Evolutionary conservation across 2,329 filamentous ascomycete genomes (phyloP), one percentile per base, ranked within the genome.

Genomic region (Anthostomella pinea): DNA sequence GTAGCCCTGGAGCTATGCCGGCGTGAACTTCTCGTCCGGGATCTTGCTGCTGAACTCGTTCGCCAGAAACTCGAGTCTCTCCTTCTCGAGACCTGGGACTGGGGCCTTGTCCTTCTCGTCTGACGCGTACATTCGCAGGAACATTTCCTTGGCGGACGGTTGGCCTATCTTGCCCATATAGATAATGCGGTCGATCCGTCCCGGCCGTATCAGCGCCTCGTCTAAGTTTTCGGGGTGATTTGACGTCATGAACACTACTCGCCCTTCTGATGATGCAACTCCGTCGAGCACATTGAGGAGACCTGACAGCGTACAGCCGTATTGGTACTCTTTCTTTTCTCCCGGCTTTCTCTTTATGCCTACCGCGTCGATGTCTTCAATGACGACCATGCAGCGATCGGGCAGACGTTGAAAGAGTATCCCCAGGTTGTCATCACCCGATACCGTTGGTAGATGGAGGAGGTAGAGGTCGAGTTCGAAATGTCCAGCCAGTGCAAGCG

Each of bases 391-490:
- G 37, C 60, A 63, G 6, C 53, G 51, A 6, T 52, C 52, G 3
- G 59, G 40, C 22, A 33, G 22, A 8, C 2, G 15, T 21, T n/a
- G 13, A 19, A 65, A 65, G 7, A 21, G 13, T 3, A 63, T 46
- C n/a, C 45, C 59, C 15, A 65, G 46, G 4, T 49, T 41, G 1
- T 27, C 36, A 28, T 65, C 62, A 18, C 8, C 21, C 9, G 2
- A 21, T 5, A 25, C 17, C 5, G 5, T 17, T 45, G 80, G 83
- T 14, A 88, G 69, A 49, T 87, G 85, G 11, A 89, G 59, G 49
- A 87, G 79, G 26, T 83, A 83, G 50, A 88, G 83, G 53, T 85
- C 83, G 51, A 86, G 85, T 48, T 85, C 80, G 33, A 88, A 67
- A 34, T 79, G 68, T 3, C 83, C 81, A 2, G 85, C 85, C 8